Conservation (phyloP, 1,284 basidiomycete species). For the Erythrobasidium hasegawianum region DNA sequence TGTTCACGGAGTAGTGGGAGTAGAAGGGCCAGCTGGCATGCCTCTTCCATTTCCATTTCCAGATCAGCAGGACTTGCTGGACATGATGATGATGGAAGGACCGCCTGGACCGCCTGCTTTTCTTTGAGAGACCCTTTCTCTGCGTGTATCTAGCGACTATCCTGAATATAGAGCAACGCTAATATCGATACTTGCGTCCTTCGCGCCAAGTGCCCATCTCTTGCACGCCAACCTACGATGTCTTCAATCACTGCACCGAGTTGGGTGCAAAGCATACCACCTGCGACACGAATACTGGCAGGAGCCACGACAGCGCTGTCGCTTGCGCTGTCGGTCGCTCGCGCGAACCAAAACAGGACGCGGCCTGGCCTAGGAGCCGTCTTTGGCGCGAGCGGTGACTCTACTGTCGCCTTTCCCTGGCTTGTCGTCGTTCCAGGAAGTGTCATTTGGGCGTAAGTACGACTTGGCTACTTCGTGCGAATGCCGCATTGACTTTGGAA, state of each 20-base stretch:
- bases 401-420: slow-evolving; percentile 60
- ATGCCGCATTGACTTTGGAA: slow-evolving; percentile 1
- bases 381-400: slow-evolving; percentile 41
- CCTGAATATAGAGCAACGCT: background rate
- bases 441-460: slow-evolving; percentile 61
- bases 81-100: too few relatives aligned
- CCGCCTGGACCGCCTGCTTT: too few relatives aligned
- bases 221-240: slow-evolving; percentile 12
- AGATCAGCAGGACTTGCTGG: too few relatives aligned
- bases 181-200: background rate
- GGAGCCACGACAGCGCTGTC: slow-evolving; percentile 18
- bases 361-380: slow-evolving; percentile 26
- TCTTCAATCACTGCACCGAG: slow-evolving; percentile 26
- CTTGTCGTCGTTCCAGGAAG: slow-evolving; percentile 78
- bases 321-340: slow-evolving; percentile 6
- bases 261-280: slow-evolving; percentile 30
- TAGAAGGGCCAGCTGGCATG: too few relatives aligned
- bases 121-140: too few relatives aligned
- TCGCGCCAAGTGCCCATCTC: background rate
- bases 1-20: too few relatives aligned
- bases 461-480: background rate
- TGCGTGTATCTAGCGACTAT: too few relatives aligned
- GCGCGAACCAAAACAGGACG: slow-evolving; percentile 29
- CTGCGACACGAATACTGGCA: slow-evolving; percentile 25
- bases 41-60: too few relatives aligned